Percentiles rank a stretch among this genome's conserved stretches.
phyloP scores from a whole-genome alignment of 179 eudicot species.

The Silene vulgaris region DNA sequence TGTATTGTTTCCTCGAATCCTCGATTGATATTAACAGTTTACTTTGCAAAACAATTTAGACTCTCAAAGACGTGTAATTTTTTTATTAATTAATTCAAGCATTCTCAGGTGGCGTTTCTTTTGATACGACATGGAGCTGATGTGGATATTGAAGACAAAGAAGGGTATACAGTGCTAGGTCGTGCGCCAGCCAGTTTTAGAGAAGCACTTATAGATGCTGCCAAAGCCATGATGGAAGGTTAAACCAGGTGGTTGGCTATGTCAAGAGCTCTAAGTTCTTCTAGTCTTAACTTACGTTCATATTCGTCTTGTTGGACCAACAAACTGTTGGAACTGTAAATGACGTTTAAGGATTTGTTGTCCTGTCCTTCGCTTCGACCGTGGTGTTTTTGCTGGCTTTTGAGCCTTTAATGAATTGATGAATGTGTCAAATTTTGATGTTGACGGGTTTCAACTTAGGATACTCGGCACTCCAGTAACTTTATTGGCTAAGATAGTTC shows the following conservation, averaged over 20 bases:
- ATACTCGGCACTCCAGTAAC: neutral
- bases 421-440: neutral
- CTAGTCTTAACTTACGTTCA: neutral
- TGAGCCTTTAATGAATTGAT: neutral
- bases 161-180: conserved; percentile 89
- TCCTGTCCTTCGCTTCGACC: neutral
- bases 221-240: conserved; percentile 87
- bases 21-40: neutral
- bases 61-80: neutral
- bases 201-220: conserved; percentile 65
- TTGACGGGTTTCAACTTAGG: neutral
- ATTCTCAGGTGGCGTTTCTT: conserved; percentile 60
- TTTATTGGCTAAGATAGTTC: neutral
- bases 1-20: too few relatives aligned
- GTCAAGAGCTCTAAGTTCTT: neutral
- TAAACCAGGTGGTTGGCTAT: conserved; percentile 21
- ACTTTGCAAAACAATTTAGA: neutral
- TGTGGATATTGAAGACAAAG: conserved; percentile 86
- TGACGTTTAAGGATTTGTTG: neutral
- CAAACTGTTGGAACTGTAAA: conserved; percentile 5
- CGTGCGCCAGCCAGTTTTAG: conserved; percentile 66
- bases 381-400: neutral
- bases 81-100: neutral
- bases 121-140: conserved; percentile 92
- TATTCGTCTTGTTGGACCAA: neutral